Percentiles rank a stretch among this genome's conserved stretches.
Conservation (phyloP, 371 early-diverging fungal species). For the Phascolomyces articulosus region DNA sequence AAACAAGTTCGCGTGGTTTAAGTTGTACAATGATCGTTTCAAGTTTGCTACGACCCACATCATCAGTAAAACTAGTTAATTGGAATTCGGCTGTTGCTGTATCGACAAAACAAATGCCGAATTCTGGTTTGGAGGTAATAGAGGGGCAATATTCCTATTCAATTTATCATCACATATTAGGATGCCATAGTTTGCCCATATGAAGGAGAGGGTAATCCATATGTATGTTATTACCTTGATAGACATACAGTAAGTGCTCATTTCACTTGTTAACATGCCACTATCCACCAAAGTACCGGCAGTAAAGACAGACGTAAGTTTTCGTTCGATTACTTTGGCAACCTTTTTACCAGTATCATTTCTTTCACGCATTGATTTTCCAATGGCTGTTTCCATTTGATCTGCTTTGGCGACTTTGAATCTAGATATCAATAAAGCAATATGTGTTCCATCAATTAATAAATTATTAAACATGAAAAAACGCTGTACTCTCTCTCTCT, state of each 20-base stretch:
- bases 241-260: slow-evolving; percentile 92
- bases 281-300: slow-evolving; percentile 95
- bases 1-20: slow-evolving; percentile 88
- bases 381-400: slow-evolving; percentile 97
- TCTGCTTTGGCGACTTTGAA: slow-evolving; percentile 98
- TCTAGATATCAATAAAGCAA: slow-evolving; percentile 11
- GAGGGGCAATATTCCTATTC: slow-evolving; percentile 37
- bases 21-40: slow-evolving; percentile 94
- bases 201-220: background rate
- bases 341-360: slow-evolving; percentile 46
- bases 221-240: slow-evolving; percentile 64
- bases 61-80: slow-evolving; percentile 83
- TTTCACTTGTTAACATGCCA: slow-evolving; percentile 83
- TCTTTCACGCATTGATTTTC: slow-evolving; percentile 94
- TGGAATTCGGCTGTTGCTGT: slow-evolving; percentile 93
- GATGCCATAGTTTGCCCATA: background rate
- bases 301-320: slow-evolving; percentile 94
- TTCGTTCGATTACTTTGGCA: slow-evolving; percentile 94
- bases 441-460: too few species aligned
- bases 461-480: too few species aligned
- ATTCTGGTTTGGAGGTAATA: slow-evolving; percentile 45
- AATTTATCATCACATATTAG: too few species aligned
- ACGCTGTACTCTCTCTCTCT: too few species aligned
- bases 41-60: slow-evolving; percentile 81
- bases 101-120: slow-evolving; percentile 94